Conservation (phyloP, 768 basidiomycete genomes). For the Lentinula sp. region DNA sequence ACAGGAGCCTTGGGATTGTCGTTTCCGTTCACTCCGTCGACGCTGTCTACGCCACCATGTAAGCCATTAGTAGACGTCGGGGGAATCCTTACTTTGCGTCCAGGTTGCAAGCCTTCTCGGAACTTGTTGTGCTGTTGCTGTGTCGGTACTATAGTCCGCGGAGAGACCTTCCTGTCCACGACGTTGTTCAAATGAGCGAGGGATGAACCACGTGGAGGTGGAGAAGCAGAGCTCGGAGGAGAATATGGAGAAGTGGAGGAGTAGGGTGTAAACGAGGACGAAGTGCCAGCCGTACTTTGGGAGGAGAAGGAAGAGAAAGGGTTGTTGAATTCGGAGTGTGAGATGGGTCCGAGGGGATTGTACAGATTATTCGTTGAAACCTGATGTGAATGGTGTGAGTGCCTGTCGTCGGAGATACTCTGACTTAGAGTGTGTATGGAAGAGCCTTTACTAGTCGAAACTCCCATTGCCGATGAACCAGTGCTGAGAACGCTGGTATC, state of each 20-base stretch:
- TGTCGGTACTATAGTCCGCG: constrained; percentile 33
- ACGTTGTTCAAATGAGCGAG: constrained; percentile 1
- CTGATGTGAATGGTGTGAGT: constrained; percentile 27
- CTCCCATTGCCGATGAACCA: constrained; percentile 11
- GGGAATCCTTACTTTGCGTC: neutral
- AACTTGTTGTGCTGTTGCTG: constrained; percentile 4
- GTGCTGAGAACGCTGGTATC: constrained; percentile 31
- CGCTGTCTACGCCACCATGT: constrained; percentile 2
- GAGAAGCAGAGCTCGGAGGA: constrained; percentile 21
- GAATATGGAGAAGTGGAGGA: constrained; percentile 26
- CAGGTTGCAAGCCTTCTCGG: constrained; percentile 2
- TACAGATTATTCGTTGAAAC: constrained; percentile 26
- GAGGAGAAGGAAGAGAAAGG: constrained; percentile 28
- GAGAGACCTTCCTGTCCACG: constrained; percentile 41
- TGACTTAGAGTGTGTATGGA: constrained; percentile 6
- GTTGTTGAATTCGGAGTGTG: constrained; percentile 31
- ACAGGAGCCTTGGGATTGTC: neutral
- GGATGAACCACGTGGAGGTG: constrained; percentile 13
- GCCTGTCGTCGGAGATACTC: constrained; percentile 35
- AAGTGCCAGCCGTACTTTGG: constrained; percentile 8
- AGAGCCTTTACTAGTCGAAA: constrained; percentile 19
- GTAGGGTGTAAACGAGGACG: constrained; percentile 31
- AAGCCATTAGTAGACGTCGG: neutral
- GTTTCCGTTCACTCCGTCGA: constrained; percentile 6
- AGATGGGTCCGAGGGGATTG: constrained; percentile 12